Evolutionary conservation across 805 yeast species (phyloP), one percentile per base, ranked within the genome.

Genomic region (Lipomyces sp.): DNA sequence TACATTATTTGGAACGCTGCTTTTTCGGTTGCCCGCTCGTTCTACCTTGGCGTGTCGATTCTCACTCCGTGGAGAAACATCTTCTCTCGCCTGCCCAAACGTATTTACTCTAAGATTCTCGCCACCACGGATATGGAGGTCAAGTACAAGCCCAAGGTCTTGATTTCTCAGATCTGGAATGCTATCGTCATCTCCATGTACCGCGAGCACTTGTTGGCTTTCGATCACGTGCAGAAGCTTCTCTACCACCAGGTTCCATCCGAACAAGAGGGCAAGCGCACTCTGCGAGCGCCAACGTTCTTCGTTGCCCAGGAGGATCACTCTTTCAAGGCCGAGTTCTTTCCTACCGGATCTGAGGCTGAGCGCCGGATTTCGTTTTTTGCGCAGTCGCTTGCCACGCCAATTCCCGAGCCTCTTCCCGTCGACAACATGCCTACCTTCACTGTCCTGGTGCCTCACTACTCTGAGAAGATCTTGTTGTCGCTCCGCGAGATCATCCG

Each of bases 341-440:
- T 93, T 86, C 98, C 98, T 63, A 79, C 83, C 65, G 82, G 91
- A 71, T 88, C 96, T 39, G 99, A 93, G 73, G 98, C 99, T 59
- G 98, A 95, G 76, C 90, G 98, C 78, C 93, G 99, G 79, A 90
- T 93, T 63, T 87, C 97, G 53, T 93, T 95, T 85, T 93, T 93
- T 75, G 99, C 99, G 53, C 98, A 93, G 73, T 90, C 98, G 10
- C 78, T 93, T 71, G 95, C 98, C 45, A 93, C 98, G 53, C 98
- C 98, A 62, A 90, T 93, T 64, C 96, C 96, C 58, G 98, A 93
- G 74, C 98, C 99, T 57, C 77, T 93, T 67, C 98, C 99, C 39
- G 98, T 95, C 62, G 98, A 93, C 72, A 91, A 91, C 77, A 93
- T 93, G 98, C 99, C 99, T 60, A 91, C 98, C 11, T 93, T 93